A percentile compares a stretch with the other conserved stretches of the same genome.
Evolutionary conservation across 2,329 filamentous ascomycete genomes (phyloP).

Genomic region (Furcasterigmium furcatum): DNA sequence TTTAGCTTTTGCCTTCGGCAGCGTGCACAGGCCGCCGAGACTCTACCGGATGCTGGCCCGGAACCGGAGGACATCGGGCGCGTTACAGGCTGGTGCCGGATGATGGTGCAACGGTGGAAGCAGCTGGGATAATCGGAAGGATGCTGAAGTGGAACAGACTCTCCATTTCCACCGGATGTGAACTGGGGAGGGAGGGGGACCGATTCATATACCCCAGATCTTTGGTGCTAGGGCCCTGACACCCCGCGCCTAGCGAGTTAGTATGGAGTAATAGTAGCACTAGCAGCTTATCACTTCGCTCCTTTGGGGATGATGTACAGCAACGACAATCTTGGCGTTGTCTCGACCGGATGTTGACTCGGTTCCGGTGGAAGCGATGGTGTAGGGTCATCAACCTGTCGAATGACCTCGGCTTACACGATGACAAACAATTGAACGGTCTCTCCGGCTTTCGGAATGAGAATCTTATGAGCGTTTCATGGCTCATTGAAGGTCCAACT

Average conservation of each 20-base stretch:
- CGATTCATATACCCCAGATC: neutral
- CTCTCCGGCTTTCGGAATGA: no score
- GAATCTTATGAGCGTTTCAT: no score
- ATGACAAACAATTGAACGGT: no score
- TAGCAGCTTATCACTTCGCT: no score
- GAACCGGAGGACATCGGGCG: slow-evolving; percentile 2
- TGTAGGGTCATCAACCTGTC: no score
- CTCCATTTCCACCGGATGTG: slow-evolving; percentile 4
- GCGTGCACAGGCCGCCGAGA: slow-evolving; percentile 6
- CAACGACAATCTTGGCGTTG: neutral
- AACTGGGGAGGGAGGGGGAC: neutral
- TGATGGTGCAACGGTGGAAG: no score
- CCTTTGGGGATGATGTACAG: no score
- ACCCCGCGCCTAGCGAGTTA: neutral
- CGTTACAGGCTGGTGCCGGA: no score
- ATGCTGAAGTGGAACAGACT: neutral
- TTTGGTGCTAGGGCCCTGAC: neutral
- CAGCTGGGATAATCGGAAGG: no score
- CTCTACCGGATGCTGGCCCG: slow-evolving; percentile 1
- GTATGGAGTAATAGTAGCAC: no score
- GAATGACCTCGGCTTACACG: no score
- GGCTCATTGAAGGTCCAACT: no score
- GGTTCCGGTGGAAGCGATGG: slow-evolving; percentile 4
- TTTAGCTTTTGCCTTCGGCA: slow-evolving; percentile 9
- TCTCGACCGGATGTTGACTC: neutral